phyloP scores from a whole-genome alignment of 257 asterid species.

The Vinca minor region DNA sequence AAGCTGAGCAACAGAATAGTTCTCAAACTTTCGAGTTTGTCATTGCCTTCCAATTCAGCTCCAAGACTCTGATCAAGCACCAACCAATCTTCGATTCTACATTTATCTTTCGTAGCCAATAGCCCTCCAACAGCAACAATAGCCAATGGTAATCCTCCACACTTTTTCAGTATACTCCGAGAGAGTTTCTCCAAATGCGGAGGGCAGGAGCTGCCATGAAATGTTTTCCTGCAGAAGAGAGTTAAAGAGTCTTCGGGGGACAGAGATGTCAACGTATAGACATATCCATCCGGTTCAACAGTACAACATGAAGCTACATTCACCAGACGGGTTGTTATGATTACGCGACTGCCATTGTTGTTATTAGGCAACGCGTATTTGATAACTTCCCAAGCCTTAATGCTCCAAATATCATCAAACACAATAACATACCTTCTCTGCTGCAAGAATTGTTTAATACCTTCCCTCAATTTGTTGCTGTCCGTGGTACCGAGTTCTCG shows the following conservation, averaged over 20 bases:
- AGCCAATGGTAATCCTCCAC: constrained; percentile 31
- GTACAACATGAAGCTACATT: constrained; percentile 1
- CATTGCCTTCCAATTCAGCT: constrained; percentile 18
- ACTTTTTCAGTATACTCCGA: constrained; percentile 8
- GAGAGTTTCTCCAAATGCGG: constrained; percentile 5
- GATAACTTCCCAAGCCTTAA: constrained; percentile 8
- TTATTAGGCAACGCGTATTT: constrained; percentile 13
- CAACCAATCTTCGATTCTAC: constrained; percentile 21
- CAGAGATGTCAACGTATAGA: constrained; percentile 10
- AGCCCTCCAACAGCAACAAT: constrained; percentile 24
- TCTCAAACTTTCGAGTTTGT: constrained; percentile 23
- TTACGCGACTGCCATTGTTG: constrained; percentile 13
- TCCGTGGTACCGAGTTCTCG: constrained; percentile 1
- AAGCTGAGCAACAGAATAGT: constrained; percentile 25
- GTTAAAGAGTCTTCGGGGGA: constrained; percentile 7
- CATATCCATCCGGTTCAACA: not conserved
- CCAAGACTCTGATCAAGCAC: constrained; percentile 17
- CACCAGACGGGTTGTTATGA: constrained; percentile 12
- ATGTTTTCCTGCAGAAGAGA: constrained; percentile 19
- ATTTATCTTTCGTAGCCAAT: constrained; percentile 18
- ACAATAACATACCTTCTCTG: constrained; percentile 10
- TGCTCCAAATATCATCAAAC: constrained; percentile 18
- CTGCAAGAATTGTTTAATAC: constrained; percentile 8
- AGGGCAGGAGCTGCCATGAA: constrained; percentile 17
- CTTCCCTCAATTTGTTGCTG: not conserved